phyloP scores from a whole-genome alignment of 2,329 filamentous ascomycete species.

The Chaetomiaceae sp. region DNA sequence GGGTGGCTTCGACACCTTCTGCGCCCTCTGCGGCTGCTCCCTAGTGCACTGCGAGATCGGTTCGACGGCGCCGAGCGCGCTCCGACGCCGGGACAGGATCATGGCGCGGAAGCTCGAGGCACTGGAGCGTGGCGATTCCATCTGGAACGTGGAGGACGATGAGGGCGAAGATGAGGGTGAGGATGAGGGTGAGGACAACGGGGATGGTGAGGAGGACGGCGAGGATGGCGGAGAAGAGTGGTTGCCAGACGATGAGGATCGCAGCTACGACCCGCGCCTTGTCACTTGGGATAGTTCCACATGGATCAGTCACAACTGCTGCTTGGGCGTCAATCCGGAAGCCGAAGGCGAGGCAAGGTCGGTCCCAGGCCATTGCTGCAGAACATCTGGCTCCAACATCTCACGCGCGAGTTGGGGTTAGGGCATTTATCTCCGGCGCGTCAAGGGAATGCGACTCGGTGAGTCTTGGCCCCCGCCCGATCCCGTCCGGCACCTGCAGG shows the following conservation, averaged over 20 bases:
- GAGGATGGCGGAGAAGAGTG: neutral
- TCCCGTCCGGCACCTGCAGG: neutral
- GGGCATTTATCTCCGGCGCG: conserved; percentile 1
- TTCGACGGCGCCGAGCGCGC: neutral
- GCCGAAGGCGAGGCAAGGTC: neutral
- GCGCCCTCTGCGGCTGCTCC: neutral
- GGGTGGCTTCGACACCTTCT: neutral
- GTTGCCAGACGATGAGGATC: neutral
- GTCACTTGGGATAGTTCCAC: neutral
- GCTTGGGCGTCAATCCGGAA: neutral
- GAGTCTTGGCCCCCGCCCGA: neutral
- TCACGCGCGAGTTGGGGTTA: neutral
- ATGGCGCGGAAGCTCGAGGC: neutral
- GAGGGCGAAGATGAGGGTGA: neutral
- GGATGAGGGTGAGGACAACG: neutral
- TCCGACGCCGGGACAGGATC: neutral
- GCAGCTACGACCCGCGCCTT: neutral
- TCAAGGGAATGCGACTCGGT: neutral
- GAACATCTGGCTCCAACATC: neutral
- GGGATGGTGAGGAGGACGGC: neutral
- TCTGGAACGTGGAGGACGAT: neutral
- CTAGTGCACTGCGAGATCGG: neutral
- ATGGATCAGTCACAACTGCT: neutral
- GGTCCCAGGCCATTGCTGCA: neutral
- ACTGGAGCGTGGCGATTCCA: neutral